phyloP scores from a whole-genome alignment of 2,329 filamentous ascomycete species.

The Capronia coronata region DNA sequence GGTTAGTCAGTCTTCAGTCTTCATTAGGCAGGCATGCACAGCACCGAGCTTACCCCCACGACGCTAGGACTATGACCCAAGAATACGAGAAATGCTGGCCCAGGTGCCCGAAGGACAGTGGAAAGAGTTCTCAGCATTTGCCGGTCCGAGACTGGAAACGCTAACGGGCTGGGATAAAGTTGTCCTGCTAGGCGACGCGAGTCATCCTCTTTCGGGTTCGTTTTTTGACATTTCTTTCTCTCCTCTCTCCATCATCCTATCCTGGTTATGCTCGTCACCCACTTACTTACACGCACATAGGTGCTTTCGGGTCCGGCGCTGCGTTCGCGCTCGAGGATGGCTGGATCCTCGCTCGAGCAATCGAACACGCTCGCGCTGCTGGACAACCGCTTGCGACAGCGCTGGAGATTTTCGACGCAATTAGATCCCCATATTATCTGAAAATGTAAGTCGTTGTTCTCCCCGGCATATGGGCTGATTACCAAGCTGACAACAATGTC shows the following conservation, averaged over 20 bases:
- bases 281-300: constrained; percentile 13
- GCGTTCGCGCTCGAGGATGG: constrained; percentile 44
- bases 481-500: background rate
- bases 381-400: constrained; percentile 29
- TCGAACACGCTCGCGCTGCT: constrained; percentile 27
- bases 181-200: constrained; percentile 51
- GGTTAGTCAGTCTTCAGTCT: constrained; percentile 23
- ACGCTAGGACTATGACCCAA: constrained; percentile 38
- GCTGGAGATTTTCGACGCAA: constrained; percentile 36
- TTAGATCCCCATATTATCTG: constrained; percentile 39
- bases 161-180: constrained; percentile 42
- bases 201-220: constrained; percentile 47
- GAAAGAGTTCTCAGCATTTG: constrained; percentile 46
- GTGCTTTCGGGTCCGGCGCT: constrained; percentile 42
- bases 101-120: constrained; percentile 38
- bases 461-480: too few relatives aligned
- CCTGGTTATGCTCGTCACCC: background rate
- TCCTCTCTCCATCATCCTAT: too few relatives aligned
- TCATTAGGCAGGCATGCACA: background rate
- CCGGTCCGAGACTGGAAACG: constrained; percentile 40
- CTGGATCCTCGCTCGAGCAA: constrained; percentile 39
- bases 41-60: background rate
- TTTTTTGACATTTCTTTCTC: background rate
- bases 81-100: constrained; percentile 37
- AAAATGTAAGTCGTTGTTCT: constrained; percentile 36